Conservation (phyloP, 805 yeast species). For the Naumovozyma castellii region DNA sequence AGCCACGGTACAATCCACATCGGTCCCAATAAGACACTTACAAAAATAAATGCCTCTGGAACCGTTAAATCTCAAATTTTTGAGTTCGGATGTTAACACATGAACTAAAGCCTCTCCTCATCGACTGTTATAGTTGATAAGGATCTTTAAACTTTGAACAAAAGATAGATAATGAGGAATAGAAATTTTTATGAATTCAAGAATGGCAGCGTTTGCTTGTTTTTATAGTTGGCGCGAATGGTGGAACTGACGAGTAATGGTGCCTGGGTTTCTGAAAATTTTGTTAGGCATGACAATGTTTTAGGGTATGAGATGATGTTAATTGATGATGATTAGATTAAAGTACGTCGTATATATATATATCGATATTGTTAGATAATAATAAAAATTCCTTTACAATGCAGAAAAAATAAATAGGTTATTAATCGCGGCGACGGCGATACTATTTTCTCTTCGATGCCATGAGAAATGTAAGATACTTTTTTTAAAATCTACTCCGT, state of each 20-base stretch:
- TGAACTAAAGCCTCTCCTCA: slow-evolving; percentile 36
- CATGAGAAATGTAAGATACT: slow-evolving; percentile 91
- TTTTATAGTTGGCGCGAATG: neutral
- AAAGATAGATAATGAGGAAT: too few relatives aligned
- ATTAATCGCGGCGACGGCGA: slow-evolving; percentile 97
- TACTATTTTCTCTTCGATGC: slow-evolving; percentile 96
- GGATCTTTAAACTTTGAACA: slow-evolving; percentile 17
- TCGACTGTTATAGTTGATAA: slow-evolving; percentile 52
- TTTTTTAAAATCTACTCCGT: slow-evolving; percentile 89
- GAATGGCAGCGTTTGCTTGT: neutral
- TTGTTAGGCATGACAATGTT: too few relatives aligned
- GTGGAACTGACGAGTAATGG: too few relatives aligned
- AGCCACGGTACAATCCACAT: slow-evolving; percentile 47
- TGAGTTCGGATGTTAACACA: slow-evolving; percentile 10
- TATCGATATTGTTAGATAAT: too few relatives aligned
- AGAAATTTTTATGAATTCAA: too few relatives aligned
- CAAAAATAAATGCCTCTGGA: neutral
- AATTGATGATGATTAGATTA: neutral
- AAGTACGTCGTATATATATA: too few relatives aligned
- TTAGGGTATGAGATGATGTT: too few relatives aligned
- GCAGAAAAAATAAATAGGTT: slow-evolving; percentile 81
- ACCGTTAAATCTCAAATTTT: neutral
- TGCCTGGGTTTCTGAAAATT: too few relatives aligned
- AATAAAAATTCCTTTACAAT: slow-evolving; percentile 36
- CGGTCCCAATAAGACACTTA: slow-evolving; percentile 34